A percentile compares a stretch with the other conserved stretches of the same genome.
These are phyloP conservation scores for Globisporangium solare DNA, from an alignment of 352 stramenopile genomes.

Conservation along the genomic window DNA sequence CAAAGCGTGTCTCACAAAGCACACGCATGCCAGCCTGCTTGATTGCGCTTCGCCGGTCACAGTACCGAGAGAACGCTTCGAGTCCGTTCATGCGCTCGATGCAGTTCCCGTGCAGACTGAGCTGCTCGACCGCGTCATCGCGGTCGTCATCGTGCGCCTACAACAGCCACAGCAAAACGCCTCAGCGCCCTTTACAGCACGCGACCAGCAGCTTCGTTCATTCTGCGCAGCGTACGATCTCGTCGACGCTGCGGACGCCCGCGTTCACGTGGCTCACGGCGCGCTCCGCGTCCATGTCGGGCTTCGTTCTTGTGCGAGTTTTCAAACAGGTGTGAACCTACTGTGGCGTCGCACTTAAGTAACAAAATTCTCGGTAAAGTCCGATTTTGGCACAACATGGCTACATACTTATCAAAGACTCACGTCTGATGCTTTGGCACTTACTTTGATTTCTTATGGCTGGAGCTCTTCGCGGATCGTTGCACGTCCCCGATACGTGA, in stretches of 20 bases:
- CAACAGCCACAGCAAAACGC: not conserved
- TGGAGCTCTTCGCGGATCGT: too few relatives aligned
- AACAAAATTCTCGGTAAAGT: not conserved
- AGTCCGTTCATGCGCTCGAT: constrained; percentile 65
- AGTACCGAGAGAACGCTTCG: constrained; percentile 44
- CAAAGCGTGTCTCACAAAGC: too few relatives aligned
- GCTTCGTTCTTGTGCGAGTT: not conserved
- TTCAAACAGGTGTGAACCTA: not conserved
- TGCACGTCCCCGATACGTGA: too few relatives aligned
- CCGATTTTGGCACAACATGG: not conserved
- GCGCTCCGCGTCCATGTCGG: not conserved
- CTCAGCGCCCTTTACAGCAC: not conserved
- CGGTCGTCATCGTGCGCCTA: constrained; percentile 28
- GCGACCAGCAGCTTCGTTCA: not conserved
- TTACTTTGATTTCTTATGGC: too few relatives aligned
- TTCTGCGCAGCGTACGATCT: constrained; percentile 21
- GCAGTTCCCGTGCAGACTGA: constrained; percentile 77
- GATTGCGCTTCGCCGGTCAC: too few relatives aligned
- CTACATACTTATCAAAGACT: too few relatives aligned
- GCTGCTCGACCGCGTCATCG: constrained; percentile 52
- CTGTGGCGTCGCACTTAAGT: not conserved
- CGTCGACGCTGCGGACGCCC: constrained; percentile 31
- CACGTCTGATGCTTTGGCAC: too few relatives aligned
- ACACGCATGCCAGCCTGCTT: too few relatives aligned
- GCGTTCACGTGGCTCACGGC: constrained; percentile 32